Percentiles rank a stretch among this genome's conserved stretches.
These are phyloP conservation scores for Fusarium sp. DNA, from an alignment of 2,329 filamentous ascomycete species.

Conservation along the genomic window DNA sequence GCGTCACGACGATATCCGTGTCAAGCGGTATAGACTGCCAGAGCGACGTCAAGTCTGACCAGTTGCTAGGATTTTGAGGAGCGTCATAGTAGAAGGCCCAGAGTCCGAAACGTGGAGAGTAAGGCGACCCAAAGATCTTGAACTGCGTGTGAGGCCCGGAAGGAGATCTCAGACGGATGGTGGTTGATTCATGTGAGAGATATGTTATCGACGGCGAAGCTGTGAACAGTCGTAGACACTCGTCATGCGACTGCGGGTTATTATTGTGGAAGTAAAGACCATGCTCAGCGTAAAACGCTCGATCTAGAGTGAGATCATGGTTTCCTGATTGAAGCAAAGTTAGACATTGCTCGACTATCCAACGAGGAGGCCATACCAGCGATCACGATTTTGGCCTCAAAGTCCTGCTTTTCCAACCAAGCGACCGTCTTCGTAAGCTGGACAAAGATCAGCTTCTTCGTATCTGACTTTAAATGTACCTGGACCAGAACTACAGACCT, in stretches of 20 bases:
- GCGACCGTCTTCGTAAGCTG: slow-evolving; percentile 70
- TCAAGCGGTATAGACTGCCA: slow-evolving; percentile 74
- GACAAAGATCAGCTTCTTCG: slow-evolving; percentile 20
- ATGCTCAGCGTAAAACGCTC: slow-evolving; percentile 69
- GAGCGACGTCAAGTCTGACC: slow-evolving; percentile 53
- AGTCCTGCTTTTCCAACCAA: slow-evolving; percentile 77
- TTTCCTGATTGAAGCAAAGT: slow-evolving; percentile 66
- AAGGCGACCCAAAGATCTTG: slow-evolving; percentile 79
- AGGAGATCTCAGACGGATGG: slow-evolving; percentile 66
- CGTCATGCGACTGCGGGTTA: slow-evolving; percentile 63
- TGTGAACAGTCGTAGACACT: slow-evolving; percentile 68
- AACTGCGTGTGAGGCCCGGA: slow-evolving; percentile 71
- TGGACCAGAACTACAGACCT: slow-evolving; percentile 54
- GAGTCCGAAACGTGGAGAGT: slow-evolving; percentile 66
- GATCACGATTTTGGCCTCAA: slow-evolving; percentile 78
- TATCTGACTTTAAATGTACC: not conserved
- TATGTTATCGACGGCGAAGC: slow-evolving; percentile 72
- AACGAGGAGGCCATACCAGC: slow-evolving; percentile 64
- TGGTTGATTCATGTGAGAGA: slow-evolving; percentile 69
- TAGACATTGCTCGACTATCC: slow-evolving; percentile 10
- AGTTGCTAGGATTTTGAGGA: slow-evolving; percentile 35
- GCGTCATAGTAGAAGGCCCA: slow-evolving; percentile 77
- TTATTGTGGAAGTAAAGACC: slow-evolving; percentile 69
- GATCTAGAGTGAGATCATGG: slow-evolving; percentile 79
- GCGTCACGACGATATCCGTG: slow-evolving; percentile 76